phyloP scores from a whole-genome alignment of 306 rosid genomes.

The Vachellia pachyceras region DNA sequence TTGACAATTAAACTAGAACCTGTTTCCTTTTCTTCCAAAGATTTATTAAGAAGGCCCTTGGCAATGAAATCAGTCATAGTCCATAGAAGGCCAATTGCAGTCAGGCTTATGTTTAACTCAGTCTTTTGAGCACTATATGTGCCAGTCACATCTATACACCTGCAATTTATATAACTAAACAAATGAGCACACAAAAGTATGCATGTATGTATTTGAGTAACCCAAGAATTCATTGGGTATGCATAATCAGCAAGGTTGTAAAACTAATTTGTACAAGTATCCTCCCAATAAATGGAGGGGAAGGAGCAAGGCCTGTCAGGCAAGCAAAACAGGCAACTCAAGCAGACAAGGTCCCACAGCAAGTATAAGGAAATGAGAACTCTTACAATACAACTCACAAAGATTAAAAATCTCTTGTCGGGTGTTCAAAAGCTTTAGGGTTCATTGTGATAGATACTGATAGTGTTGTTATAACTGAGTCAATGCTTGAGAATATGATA shows the following conservation, averaged over 20 bases:
- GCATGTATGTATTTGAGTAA: not conserved
- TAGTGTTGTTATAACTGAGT: not conserved
- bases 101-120: conserved; percentile 94
- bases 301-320: not conserved
- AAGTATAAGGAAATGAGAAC: not conserved
- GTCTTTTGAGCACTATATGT: conserved; percentile 97
- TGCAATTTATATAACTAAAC: conserved; percentile 52
- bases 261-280: not conserved
- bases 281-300: not conserved
- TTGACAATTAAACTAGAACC: conserved; percentile 53
- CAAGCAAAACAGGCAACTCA: not conserved
- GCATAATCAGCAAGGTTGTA: not conserved
- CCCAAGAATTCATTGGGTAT: not conserved
- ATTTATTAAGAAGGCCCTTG: conserved; percentile 67
- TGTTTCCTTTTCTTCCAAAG: conserved; percentile 60
- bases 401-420: not conserved
- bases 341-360: not conserved
- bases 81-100: conserved; percentile 94
- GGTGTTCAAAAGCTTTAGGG: not conserved
- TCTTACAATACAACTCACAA: not conserved
- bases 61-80: conserved; percentile 95
- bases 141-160: conserved; percentile 93
- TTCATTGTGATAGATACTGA: not conserved
- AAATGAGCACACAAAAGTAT: conserved; percentile 3
- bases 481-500: not conserved